phyloP scores from a whole-genome alignment of 768 basidiomycete genomes.

The Trametopsis cervina region DNA sequence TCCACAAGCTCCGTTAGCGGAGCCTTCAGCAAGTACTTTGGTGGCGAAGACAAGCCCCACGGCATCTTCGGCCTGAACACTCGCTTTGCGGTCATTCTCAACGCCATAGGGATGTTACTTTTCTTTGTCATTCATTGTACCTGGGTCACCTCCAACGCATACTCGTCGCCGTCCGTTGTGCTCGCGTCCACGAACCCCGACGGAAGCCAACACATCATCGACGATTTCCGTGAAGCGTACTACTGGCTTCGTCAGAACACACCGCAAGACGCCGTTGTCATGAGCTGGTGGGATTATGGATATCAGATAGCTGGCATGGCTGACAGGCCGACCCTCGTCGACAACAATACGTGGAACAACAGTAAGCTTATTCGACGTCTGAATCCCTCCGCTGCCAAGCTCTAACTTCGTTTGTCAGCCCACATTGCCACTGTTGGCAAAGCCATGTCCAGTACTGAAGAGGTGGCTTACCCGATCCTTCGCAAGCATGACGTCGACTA shows the following conservation, averaged over 20 bases:
- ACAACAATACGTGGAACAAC: conserved; percentile 99
- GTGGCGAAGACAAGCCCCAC: conserved; percentile 23
- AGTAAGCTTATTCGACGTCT: conserved; percentile 55
- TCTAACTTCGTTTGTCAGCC: conserved; percentile 36
- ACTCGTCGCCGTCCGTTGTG: conserved; percentile 97
- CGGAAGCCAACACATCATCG: conserved; percentile 90
- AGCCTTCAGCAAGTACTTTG: conserved; percentile 12
- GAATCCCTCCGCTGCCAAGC: conserved; percentile 6
- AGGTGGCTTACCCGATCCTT: conserved; percentile 94
- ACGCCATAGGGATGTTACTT: conserved; percentile 68
- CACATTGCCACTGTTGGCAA: conserved; percentile 99
- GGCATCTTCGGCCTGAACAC: conserved; percentile 87
- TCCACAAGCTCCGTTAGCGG: conserved; percentile 20
- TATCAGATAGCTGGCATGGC: conserved; percentile 99
- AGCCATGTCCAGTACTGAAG: conserved; percentile 92
- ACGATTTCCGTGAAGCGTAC: conserved; percentile 99
- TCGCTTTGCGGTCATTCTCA: conserved; percentile 67
- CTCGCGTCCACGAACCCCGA: conserved; percentile 73
- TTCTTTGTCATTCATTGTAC: conserved; percentile 97
- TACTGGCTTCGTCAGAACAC: conserved; percentile 99
- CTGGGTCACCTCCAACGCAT: conserved; percentile 90
- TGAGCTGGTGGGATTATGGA: conserved; percentile 99
- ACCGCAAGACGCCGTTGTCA: conserved; percentile 82
- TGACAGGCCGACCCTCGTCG: conserved; percentile 90
- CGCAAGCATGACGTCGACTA: conserved; percentile 98